A percentile compares a stretch with the other conserved stretches of the same genome.
Conservation (phyloP, 1,284 basidiomycete species). For the Apiotrichum brassicae region DNA sequence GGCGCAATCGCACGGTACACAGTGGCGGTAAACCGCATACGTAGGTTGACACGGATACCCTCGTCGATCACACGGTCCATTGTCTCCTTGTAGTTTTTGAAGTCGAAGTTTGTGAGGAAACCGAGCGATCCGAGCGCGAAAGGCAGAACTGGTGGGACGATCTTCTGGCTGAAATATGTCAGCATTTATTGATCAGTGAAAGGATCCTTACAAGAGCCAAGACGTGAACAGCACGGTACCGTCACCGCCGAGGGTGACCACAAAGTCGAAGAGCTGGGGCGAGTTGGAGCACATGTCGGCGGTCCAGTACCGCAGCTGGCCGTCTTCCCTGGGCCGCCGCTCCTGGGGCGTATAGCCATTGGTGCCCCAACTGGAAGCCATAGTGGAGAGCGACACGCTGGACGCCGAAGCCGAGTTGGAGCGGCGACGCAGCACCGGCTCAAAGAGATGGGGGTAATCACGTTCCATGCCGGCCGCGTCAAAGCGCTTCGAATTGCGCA, state of each 20-base stretch:
- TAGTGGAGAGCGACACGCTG: conserved; percentile 26
- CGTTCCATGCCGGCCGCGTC: conserved; percentile 81
- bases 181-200: background rate
- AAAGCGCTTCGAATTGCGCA: conserved; percentile 86
- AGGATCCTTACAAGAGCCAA: conserved; percentile 68
- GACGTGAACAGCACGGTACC: conserved; percentile 98
- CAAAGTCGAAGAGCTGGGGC: conserved; percentile 95
- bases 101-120: conserved; percentile 98
- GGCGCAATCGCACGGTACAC: conserved; percentile 83
- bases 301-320: conserved; percentile 96
- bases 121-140: conserved; percentile 98
- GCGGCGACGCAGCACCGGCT: conserved; percentile 60
- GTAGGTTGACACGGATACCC: conserved; percentile 92
- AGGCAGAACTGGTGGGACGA: conserved; percentile 93
- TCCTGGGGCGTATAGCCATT: background rate
- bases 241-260: conserved; percentile 96
- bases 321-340: conserved; percentile 55
- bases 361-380: conserved; percentile 11
- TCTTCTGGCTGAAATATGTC: conserved; percentile 57
- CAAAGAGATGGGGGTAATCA: conserved; percentile 83
- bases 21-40: conserved; percentile 99
- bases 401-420: conserved; percentile 48
- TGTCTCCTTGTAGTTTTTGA: conserved; percentile 74
- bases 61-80: conserved; percentile 86
- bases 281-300: conserved; percentile 88